phyloP scores from a whole-genome alignment of 2,329 filamentous ascomycete genomes.

The Colletotrichum tropicale region DNA sequence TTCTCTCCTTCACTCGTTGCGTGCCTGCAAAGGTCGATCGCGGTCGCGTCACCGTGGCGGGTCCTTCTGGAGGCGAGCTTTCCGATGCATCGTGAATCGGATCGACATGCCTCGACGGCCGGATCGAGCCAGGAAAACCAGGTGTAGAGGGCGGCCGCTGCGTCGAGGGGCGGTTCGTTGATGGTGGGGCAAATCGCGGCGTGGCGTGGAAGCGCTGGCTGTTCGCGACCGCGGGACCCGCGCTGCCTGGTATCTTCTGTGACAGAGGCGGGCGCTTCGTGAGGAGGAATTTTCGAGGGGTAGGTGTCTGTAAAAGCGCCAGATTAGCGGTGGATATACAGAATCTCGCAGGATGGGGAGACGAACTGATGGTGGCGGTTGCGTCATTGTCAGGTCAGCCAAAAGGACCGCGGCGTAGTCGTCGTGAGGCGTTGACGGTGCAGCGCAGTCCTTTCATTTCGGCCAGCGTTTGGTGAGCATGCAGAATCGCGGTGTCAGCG shows the following conservation, averaged over 20 bases:
- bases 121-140: neutral
- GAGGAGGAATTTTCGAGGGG: slow-evolving; percentile 42
- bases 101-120: slow-evolving; percentile 27
- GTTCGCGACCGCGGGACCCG: slow-evolving; percentile 4
- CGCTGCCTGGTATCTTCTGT: slow-evolving; percentile 30
- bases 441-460: neutral
- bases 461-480: neutral
- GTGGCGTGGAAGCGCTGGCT: slow-evolving; percentile 40
- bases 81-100: slow-evolving; percentile 11
- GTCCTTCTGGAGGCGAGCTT: neutral
- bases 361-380: slow-evolving; percentile 15
- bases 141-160: slow-evolving; percentile 13
- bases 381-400: slow-evolving; percentile 17
- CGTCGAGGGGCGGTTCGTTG: slow-evolving; percentile 27
- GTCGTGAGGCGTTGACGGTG: neutral
- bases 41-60: neutral
- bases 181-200: slow-evolving; percentile 41
- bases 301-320: slow-evolving; percentile 34
- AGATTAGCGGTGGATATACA: neutral
- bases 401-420: slow-evolving; percentile 8
- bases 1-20: slow-evolving; percentile 15
- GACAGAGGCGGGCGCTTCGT: slow-evolving; percentile 35
- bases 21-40: neutral
- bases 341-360: neutral
- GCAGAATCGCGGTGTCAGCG: neutral